Conservation (phyloP, 2,329 filamentous ascomycete species). For the Hymenoscyphus fraxineus region DNA sequence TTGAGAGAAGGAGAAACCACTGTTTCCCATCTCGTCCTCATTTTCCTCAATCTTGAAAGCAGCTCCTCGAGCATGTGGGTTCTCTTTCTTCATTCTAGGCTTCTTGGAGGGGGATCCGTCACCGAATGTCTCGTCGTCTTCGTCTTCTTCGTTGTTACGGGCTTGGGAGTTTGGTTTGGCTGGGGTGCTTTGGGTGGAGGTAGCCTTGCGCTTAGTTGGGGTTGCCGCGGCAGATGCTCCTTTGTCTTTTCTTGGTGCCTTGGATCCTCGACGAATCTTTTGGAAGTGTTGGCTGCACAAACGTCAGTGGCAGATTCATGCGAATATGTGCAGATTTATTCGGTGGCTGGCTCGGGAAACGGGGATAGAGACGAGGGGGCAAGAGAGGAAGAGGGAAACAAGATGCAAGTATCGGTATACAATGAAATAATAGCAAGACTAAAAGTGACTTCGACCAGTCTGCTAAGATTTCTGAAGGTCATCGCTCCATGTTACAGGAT, state of each 20-base stretch:
- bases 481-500: not conserved
- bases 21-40: not conserved
- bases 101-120: conserved; percentile 15
- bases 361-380: not conserved
- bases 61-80: conserved; percentile 6
- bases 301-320: conserved; percentile 8
- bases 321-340: not conserved
- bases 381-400: not conserved
- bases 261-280: conserved; percentile 26
- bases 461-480: no score
- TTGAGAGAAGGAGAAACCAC: not conserved
- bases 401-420: not conserved
- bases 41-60: conserved; percentile 22
- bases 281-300: conserved; percentile 32
- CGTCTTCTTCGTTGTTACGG: not conserved
- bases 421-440: no score
- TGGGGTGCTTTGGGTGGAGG: conserved; percentile 3
- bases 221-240: not conserved
- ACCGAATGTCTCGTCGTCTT: conserved; percentile 16
- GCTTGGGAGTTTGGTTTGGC: not conserved
- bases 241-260: conserved; percentile 12
- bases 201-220: conserved; percentile 3
- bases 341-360: not conserved
- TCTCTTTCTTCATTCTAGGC: conserved; percentile 16
- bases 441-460: no score